Evolutionary conservation across 2,329 filamentous ascomycete species (phyloP), one percentile per base, ranked within the genome.

Genomic region (Pezicula radicicola): DNA sequence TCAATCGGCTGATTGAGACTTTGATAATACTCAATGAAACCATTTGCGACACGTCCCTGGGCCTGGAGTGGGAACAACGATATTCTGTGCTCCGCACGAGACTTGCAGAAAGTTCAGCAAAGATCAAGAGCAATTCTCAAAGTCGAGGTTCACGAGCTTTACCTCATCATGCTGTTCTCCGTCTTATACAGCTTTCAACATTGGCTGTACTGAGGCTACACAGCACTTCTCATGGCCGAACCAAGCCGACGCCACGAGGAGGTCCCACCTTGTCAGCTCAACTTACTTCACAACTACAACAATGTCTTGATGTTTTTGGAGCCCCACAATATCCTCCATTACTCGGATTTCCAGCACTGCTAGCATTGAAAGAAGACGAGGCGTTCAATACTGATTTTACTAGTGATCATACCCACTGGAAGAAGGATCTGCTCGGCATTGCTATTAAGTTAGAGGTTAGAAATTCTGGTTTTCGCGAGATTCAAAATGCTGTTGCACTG

Each of bases 401-500:
- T 10, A 28, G 19, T 12, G 27, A 45, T 16, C 19, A 30, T 30
- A 45, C 10, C n/a, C 21, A 6, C 12, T 45, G 42, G 42, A 45
- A 45, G 42, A 27, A 45, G 12, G 19, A 45, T 16, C 27, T 45
- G 9, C 21, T 45, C 21, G 42, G 28, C 19, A 45, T 45, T 16
- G 42, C 42, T 30, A 45, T 45, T 12, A 28, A 45, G 15, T 21
- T 45, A 7, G 42, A 45, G 27, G 42, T 45, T 12, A 45, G 42
- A 45, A 45, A 45, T 45, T 28, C 21, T 21, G 42, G 42, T 16
- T 45, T 45, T 6, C 42, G 42, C 21, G 42, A 45, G 42, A 45
- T 45, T n/a, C 42, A 45, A 28, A 45, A 45, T 33, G 42, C 42
- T 30, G 27, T 45, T 45, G 42, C 42, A 2, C 21, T 45, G 12